Evolutionary conservation across 768 basidiomycete species (phyloP).

Genomic region (Gymnopilus junonius): DNA sequence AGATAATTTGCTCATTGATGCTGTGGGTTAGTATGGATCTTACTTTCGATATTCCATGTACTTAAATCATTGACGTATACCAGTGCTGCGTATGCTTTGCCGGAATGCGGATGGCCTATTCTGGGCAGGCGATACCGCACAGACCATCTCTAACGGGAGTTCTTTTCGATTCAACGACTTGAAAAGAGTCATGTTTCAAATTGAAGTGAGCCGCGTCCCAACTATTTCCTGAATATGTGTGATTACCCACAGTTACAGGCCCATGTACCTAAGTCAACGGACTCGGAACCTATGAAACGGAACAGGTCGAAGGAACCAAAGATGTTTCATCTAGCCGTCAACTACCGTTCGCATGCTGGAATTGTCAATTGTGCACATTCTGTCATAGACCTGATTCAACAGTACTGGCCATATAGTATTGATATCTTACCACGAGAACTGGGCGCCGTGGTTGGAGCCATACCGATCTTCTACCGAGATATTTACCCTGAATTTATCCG

Average conservation of each 20-base stretch:
- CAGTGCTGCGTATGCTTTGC: constrained; percentile 67
- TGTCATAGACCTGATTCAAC: constrained; percentile 62
- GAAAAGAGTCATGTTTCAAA: constrained; percentile 63
- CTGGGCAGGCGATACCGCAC: constrained; percentile 83
- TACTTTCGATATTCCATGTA: neutral
- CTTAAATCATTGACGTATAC: neutral
- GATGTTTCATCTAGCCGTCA: constrained; percentile 61
- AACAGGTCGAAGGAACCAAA: constrained; percentile 20
- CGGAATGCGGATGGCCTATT: constrained; percentile 70
- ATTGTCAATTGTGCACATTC: constrained; percentile 76
- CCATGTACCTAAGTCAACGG: neutral
- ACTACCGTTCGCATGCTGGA: constrained; percentile 75
- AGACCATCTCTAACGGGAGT: constrained; percentile 75
- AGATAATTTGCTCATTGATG: constrained; percentile 70
- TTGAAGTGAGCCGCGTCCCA: constrained; percentile 52
- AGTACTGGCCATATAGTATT: constrained; percentile 68
- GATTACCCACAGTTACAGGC: constrained; percentile 4
- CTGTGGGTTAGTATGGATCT: constrained; percentile 44
- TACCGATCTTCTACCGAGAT: constrained; percentile 58
- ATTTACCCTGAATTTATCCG: constrained; percentile 42
- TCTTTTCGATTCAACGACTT: constrained; percentile 74
- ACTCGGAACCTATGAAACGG: neutral
- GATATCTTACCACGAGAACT: constrained; percentile 60
- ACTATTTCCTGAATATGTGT: neutral
- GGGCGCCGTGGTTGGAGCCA: constrained; percentile 55